Base-by-base conservation (phyloP, 2,329 filamentous ascomycete species). In the Cercospora sojina region DNA sequence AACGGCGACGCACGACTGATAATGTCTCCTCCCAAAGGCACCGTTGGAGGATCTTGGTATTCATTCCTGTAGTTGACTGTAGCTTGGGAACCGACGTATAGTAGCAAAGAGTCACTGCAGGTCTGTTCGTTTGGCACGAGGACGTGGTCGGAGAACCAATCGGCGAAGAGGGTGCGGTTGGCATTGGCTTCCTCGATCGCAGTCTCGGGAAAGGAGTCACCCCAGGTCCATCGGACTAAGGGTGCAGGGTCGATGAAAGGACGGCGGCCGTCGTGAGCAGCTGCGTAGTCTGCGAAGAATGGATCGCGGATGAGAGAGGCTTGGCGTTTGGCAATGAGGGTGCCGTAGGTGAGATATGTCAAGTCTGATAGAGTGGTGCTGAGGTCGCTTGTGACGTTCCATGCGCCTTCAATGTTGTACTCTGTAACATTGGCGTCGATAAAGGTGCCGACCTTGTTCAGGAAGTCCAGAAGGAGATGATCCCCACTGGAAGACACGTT, bases 171-270 rank as follows among this genome's bases (percentile, higher is more conserved):
- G 0, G 83, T 84, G 68, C 85, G 86, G 72, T 85, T 85, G 5
- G 76, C 71, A 5, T 84, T 75, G 3, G 82, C 85, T 2, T 81
- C 74, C 0, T 80, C 78, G 0, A 83, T 73, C 2, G 72, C 71
- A 3, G 78, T 76, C 1, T 78, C 73, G 1, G 77, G 75, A 38
- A 78, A 77, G 0, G 76, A 77, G 35, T 81, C 79, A 2, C 80
- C 83, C 74, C 79, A 85, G 8, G 75, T 76, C 81, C 83, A 85
- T 18, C 84, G 80, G 0, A 78, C 77, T 1, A 83, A 69, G 1
- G 84, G 83, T 0, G 80, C 79, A 0, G 84, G 83, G 63, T 85
- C 80, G 49, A 86, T 77, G 60, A 84, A 84, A 0, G 84, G 84
- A 1, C 69, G 73, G 4, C 81, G 79, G 2, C 82, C 83, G 32